Evolutionary conservation across 495 filamentous ascomycete species (phyloP).

Genomic region (Lasiosphaeriaceae sp.): DNA sequence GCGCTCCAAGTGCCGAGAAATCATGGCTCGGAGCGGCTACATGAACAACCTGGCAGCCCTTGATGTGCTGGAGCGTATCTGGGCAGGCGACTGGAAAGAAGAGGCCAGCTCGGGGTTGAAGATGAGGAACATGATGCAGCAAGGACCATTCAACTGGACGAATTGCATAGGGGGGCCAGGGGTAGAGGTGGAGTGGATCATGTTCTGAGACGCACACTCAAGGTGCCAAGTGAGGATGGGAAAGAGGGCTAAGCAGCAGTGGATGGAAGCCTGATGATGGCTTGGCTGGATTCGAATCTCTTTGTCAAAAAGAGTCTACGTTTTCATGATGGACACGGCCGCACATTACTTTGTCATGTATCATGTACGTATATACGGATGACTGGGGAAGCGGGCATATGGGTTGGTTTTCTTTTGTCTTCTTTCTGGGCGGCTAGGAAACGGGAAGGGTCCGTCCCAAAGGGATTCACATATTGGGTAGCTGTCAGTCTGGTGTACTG

Average conservation of each 20-base stretch:
- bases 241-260: too few species aligned
- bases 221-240: conserved; percentile 3
- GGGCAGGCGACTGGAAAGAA: conserved; percentile 55
- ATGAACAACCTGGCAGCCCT: conserved; percentile 87
- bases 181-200: conserved; percentile 81
- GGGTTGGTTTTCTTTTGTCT: neutral
- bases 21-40: conserved; percentile 83
- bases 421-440: neutral
- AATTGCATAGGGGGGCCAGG: conserved; percentile 64
- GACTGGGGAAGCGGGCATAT: neutral
- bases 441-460: neutral
- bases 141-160: conserved; percentile 68
- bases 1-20: conserved; percentile 73
- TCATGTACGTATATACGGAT: conserved; percentile 10
- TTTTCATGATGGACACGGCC: neutral
- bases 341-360: conserved; percentile 8
- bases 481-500: neutral
- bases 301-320: conserved; percentile 1
- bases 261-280: neutral
- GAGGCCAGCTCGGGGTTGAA: conserved; percentile 23
- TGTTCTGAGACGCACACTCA: conserved; percentile 52
- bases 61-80: conserved; percentile 80
- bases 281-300: neutral
- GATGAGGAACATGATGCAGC: conserved; percentile 27
- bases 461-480: neutral